Evolutionary conservation across 257 asterid genomes (phyloP).

Genomic region (Nicotiana undulata): DNA sequence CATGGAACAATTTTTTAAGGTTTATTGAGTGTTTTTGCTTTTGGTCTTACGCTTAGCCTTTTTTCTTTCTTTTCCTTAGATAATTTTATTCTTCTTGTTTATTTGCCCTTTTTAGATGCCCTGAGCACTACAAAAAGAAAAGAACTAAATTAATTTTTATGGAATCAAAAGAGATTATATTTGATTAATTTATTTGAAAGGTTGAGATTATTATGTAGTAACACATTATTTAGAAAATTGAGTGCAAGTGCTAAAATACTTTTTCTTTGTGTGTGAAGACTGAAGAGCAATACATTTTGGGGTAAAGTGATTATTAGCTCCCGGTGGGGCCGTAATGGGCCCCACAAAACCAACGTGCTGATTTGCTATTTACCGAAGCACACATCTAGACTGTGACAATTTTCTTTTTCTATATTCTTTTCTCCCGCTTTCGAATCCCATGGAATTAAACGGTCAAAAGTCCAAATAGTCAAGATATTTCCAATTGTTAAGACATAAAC

Average conservation of each 20-base stretch:
- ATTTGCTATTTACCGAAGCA: neutral
- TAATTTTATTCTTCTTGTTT: neutral
- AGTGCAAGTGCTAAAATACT: neutral
- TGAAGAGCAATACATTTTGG: neutral
- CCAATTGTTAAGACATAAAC: too few relatives aligned
- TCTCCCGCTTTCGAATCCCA: neutral
- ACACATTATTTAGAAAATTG: too few relatives aligned
- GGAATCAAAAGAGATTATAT: neutral
- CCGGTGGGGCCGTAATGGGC: too few relatives aligned
- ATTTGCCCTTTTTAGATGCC: neutral
- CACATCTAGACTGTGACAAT: neutral
- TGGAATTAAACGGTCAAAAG: neutral
- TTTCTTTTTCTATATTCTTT: neutral
- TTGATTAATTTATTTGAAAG: neutral
- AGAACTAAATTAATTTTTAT: neutral
- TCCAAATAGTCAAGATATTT: too few relatives aligned
- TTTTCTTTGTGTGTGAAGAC: neutral
- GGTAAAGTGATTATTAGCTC: neutral
- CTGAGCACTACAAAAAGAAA: neutral
- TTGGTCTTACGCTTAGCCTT: neutral
- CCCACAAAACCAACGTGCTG: neutral
- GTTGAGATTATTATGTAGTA: neutral
- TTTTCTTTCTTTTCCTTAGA: neutral
- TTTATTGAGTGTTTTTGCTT: neutral
- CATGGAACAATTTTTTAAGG: neutral